Evolutionary conservation across 2,329 filamentous ascomycete genomes (phyloP).

Genomic region (Colletotrichum aenigma): DNA sequence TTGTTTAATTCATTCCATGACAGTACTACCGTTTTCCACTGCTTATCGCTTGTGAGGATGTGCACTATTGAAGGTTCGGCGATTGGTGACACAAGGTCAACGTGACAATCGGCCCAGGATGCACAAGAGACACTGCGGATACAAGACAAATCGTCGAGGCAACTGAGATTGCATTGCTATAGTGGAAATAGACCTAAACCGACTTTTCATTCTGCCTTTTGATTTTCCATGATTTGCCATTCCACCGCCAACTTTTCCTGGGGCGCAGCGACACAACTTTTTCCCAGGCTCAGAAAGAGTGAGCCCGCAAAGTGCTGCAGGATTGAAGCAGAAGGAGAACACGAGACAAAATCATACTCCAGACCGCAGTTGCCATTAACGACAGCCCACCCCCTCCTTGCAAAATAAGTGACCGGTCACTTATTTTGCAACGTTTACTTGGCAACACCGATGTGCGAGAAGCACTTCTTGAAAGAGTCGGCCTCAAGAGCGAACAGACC

Average conservation of each 20-base stretch:
- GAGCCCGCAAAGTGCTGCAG: background rate
- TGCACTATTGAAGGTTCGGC: background rate
- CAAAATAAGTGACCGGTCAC: constrained; percentile 12
- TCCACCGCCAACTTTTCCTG: background rate
- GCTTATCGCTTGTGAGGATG: accelerated
- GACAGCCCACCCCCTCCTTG: background rate
- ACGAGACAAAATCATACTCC: background rate
- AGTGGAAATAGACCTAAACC: background rate
- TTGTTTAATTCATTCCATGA: too few species aligned
- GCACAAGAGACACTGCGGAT: too few species aligned
- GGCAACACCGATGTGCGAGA: constrained; percentile 29
- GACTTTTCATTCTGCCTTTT: constrained; percentile 7
- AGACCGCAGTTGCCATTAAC: background rate
- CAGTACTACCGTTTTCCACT: accelerated
- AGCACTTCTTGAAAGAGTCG: constrained; percentile 39
- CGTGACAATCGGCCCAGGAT: too few species aligned
- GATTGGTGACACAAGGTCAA: accelerated
- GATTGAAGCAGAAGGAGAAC: background rate
- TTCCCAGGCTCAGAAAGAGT: background rate
- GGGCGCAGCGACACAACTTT: background rate
- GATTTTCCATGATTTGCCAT: background rate
- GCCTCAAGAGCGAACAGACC: constrained; percentile 41
- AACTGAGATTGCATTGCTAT: constrained; percentile 1
- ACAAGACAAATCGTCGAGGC: background rate
- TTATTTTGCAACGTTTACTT: constrained; percentile 16